These are phyloP conservation scores for Penicillium goetzii DNA, from an alignment of 495 filamentous ascomycete species.

Conservation along the genomic window DNA sequence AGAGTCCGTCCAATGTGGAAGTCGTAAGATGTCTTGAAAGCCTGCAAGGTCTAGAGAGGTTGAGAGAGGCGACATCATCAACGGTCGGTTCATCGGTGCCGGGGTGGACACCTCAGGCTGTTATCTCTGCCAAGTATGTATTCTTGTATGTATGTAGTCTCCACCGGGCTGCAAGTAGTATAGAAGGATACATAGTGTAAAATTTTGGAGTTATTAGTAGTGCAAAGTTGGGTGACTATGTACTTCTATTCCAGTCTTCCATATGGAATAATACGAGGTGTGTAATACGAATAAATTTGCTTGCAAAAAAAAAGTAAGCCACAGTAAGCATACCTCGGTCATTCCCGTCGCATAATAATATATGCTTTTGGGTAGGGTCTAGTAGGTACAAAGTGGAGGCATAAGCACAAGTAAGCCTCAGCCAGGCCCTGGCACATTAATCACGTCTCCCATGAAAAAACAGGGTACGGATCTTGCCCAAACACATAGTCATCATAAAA, in stretches of 20 bases:
- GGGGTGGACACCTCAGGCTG: conserved; percentile 7
- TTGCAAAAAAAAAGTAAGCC: background rate
- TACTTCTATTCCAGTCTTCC: too few species aligned
- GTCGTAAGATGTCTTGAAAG: background rate
- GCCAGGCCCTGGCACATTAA: background rate
- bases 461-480: background rate
- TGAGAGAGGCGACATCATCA: background rate
- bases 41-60: background rate
- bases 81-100: background rate
- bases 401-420: background rate
- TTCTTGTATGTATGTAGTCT: too few species aligned
- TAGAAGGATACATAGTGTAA: too few species aligned
- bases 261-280: too few species aligned
- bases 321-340: background rate
- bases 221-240: too few species aligned
- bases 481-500: too few species aligned
- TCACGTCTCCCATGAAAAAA: background rate
- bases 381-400: background rate
- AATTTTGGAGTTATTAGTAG: too few species aligned
- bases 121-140: background rate
- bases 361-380: background rate
- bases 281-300: too few species aligned
- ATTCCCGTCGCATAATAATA: too few species aligned
- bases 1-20: background rate
- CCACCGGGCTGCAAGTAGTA: too few species aligned